A percentile compares a stretch with the other conserved stretches of the same genome.
These are phyloP conservation scores for Blastomyces silverae DNA, from an alignment of 2,329 filamentous ascomycete genomes.

Conservation along the genomic window DNA sequence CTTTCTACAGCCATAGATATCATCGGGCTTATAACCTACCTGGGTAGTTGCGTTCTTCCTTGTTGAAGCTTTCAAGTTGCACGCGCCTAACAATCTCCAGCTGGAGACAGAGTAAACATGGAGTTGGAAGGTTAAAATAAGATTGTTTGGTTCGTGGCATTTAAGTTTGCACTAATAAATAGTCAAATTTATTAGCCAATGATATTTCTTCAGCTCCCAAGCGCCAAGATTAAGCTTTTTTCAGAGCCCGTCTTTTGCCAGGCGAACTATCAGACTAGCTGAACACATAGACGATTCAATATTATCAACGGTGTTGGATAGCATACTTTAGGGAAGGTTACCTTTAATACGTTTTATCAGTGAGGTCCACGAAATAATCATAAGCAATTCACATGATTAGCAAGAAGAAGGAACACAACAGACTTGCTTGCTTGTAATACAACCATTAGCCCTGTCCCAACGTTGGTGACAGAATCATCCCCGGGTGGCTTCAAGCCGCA, in stretches of 20 bases:
- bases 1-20: background rate
- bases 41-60: background rate
- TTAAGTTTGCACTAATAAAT: background rate
- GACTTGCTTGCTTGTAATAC: too few relatives aligned
- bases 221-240: too few relatives aligned
- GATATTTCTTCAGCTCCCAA: background rate
- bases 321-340: background rate
- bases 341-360: background rate
- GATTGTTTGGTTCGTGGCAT: background rate
- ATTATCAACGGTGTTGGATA: too few relatives aligned
- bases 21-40: background rate
- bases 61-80: background rate
- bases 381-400: background rate
- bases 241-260: too few relatives aligned
- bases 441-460: too few relatives aligned
- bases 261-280: too few relatives aligned
- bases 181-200: background rate
- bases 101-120: too few relatives aligned
- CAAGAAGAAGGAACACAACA: background rate
- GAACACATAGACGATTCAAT: too few relatives aligned
- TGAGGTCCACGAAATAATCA: background rate
- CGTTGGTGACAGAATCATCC: too few relatives aligned
- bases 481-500: too few relatives aligned
- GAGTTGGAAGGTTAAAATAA: constrained; percentile 3
- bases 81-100: background rate